These are phyloP conservation scores for Diaporthe australafricana DNA, from an alignment of 2,329 filamentous ascomycete genomes.

Conservation along the genomic window DNA sequence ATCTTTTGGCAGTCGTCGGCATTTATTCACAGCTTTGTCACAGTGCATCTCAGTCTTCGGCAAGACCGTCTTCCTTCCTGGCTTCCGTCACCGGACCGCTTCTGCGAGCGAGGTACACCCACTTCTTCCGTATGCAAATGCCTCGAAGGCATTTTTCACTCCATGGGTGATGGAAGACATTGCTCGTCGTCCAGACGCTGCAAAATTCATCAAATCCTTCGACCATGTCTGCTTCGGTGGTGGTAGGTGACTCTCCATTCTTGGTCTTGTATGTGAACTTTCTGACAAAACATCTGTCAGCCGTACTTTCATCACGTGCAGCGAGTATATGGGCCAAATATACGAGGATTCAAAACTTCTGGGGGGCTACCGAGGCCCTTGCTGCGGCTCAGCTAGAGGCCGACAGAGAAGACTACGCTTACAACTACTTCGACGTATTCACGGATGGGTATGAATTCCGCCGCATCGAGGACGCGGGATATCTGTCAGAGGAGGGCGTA, in stretches of 20 bases:
- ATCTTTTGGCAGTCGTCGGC: neutral
- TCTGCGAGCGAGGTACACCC: conserved; percentile 34
- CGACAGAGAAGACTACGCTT: conserved; percentile 39
- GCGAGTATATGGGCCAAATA: conserved; percentile 38
- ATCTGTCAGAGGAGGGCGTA: conserved; percentile 32
- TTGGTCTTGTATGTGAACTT: too few relatives aligned
- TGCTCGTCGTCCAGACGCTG: conserved; percentile 37
- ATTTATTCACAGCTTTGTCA: neutral
- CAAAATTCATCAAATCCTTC: conserved; percentile 38
- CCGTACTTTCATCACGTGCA: conserved; percentile 36
- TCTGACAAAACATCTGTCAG: conserved; percentile 32
- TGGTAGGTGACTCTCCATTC: conserved; percentile 34
- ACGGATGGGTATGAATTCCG: conserved; percentile 38
- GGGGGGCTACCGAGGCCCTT: conserved; percentile 38
- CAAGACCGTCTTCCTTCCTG: conserved; percentile 38
- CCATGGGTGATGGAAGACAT: conserved; percentile 42
- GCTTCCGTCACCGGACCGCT: conserved; percentile 39
- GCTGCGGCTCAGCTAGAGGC: conserved; percentile 36
- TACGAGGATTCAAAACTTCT: conserved; percentile 37
- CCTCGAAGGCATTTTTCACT: conserved; percentile 35
- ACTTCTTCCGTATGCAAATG: conserved; percentile 35
- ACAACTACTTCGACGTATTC: conserved; percentile 40
- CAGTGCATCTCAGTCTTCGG: conserved; percentile 37
- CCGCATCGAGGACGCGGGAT: conserved; percentile 34
- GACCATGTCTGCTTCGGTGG: conserved; percentile 38